A percentile compares a stretch with the other conserved stretches of the same genome.
Conservation (phyloP, 257 asterid genomes). For the Coffea canephora region DNA sequence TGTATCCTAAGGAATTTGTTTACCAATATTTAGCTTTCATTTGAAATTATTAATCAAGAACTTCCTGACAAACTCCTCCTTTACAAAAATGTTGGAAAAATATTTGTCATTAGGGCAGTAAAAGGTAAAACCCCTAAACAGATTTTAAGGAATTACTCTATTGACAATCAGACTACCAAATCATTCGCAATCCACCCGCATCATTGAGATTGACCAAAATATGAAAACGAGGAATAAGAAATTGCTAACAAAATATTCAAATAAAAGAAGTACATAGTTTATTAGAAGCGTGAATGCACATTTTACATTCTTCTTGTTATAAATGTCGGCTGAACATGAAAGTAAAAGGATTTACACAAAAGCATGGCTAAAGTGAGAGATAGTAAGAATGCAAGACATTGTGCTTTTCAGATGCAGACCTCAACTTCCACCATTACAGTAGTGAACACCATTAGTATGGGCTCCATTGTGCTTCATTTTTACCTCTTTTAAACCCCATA, state of each 20-base stretch:
- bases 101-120: background rate
- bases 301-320: constrained; percentile 42
- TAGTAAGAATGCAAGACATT: constrained; percentile 17
- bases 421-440: constrained; percentile 70
- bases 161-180: background rate
- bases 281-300: constrained; percentile 36
- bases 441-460: constrained; percentile 58
- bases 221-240: background rate
- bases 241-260: background rate
- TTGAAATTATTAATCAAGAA: background rate
- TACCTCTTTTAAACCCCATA: constrained; percentile 79
- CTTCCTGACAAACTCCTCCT: background rate
- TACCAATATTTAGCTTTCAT: background rate
- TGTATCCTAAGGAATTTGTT: background rate
- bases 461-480: constrained; percentile 37
- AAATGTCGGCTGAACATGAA: constrained; percentile 38
- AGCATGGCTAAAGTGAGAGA: constrained; percentile 35
- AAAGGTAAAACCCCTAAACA: background rate
- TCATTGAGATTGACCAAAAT: background rate
- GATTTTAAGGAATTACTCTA: background rate
- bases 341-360: constrained; percentile 54
- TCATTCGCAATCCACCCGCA: background rate
- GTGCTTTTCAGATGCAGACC: constrained; percentile 18
- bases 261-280: constrained; percentile 26
- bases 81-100: background rate